Evolutionary conservation across 345 rosid genomes (phyloP).

Genomic region (Theobroma cacao): DNA sequence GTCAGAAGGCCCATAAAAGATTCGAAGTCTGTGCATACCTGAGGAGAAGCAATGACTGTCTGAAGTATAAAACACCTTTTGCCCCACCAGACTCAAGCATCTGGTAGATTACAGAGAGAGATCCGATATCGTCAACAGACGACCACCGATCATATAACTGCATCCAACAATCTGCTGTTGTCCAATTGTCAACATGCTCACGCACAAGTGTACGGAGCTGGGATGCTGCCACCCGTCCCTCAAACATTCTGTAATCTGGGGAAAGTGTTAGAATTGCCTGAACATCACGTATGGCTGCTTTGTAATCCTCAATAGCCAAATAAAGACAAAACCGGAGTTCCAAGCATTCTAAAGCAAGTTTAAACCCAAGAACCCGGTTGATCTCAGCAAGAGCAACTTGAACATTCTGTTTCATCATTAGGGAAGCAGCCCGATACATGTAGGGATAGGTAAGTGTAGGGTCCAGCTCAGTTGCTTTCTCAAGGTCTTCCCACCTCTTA

Average conservation of each 20-base stretch:
- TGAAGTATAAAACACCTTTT: slow-evolving; percentile 86
- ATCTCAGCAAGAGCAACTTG: slow-evolving; percentile 85
- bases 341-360: slow-evolving; percentile 89
- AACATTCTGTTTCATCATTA: slow-evolving; percentile 77
- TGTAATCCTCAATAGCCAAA: slow-evolving; percentile 81
- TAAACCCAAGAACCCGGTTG: slow-evolving; percentile 84
- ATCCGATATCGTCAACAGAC: slow-evolving; percentile 92
- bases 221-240: slow-evolving; percentile 87
- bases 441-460: slow-evolving; percentile 96
- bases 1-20: background rate
- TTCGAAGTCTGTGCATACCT: slow-evolving; percentile 45
- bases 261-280: slow-evolving; percentile 91
- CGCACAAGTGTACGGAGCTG: slow-evolving; percentile 85
- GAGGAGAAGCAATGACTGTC: slow-evolving; percentile 92
- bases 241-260: slow-evolving; percentile 87
- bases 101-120: slow-evolving; percentile 96
- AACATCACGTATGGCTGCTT: slow-evolving; percentile 86
- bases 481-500: slow-evolving; percentile 81
- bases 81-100: slow-evolving; percentile 97
- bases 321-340: slow-evolving; percentile 96
- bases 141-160: slow-evolving; percentile 97
- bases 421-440: slow-evolving; percentile 82
- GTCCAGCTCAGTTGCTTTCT: slow-evolving; percentile 77
- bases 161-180: slow-evolving; percentile 98
- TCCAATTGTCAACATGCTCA: slow-evolving; percentile 90